A percentile compares a stretch with the other conserved stretches of the same genome.
These are phyloP conservation scores for Claviceps digitariae DNA, from an alignment of 2,329 filamentous ascomycete species.

Conservation along the genomic window DNA sequence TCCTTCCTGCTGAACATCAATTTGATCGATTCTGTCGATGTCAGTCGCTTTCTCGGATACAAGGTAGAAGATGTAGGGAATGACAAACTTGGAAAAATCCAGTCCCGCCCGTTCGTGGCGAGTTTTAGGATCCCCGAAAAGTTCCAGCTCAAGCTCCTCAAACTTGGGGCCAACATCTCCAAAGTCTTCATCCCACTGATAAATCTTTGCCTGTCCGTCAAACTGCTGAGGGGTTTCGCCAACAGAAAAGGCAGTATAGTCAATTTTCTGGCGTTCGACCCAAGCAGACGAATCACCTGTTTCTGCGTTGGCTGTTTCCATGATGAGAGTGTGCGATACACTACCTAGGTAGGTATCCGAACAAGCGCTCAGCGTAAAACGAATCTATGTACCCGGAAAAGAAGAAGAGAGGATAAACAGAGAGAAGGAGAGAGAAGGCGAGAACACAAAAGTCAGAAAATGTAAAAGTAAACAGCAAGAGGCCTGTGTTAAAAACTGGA, in stretches of 20 bases:
- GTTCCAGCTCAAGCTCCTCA: conserved; percentile 55
- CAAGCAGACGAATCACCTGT: conserved; percentile 18
- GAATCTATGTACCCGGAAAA: neutral
- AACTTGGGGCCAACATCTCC: conserved; percentile 71
- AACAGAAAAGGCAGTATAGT: conserved; percentile 27
- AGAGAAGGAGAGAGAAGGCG: neutral
- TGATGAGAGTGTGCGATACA: neutral
- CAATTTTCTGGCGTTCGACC: conserved; percentile 30
- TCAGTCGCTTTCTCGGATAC: neutral
- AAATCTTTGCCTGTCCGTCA: conserved; percentile 48
- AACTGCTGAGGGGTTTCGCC: conserved; percentile 19
- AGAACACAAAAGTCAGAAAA: neutral
- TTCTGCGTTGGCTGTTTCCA: neutral
- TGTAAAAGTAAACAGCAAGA: neutral
- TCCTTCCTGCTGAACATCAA: conserved; percentile 45
- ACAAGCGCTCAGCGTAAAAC: too few species aligned
- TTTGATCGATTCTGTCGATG: conserved; percentile 34
- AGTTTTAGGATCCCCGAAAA: conserved; percentile 52
- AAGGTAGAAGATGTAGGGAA: neutral
- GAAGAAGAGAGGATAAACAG: neutral
- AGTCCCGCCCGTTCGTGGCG: conserved; percentile 38
- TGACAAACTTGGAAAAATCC: conserved; percentile 47
- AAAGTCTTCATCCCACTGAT: conserved; percentile 74
- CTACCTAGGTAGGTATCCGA: too few species aligned
- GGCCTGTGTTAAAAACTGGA: neutral